These are phyloP conservation scores for Udeniomyces megalosporus DNA, from an alignment of 768 basidiomycete genomes.

Conservation along the genomic window DNA sequence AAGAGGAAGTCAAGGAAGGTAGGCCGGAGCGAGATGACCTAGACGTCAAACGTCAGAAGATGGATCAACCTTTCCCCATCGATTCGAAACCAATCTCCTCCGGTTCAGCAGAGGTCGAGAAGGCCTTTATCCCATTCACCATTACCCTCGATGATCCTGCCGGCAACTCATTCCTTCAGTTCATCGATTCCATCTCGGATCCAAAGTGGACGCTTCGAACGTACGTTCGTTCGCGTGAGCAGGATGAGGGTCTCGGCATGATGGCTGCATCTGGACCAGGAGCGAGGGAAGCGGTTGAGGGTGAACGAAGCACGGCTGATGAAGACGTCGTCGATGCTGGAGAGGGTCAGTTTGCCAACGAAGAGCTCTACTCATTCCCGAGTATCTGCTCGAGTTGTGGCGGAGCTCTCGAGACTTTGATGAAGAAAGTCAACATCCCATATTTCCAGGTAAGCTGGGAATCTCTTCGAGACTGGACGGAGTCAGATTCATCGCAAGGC, in stretches of 20 bases:
- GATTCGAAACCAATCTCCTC: neutral
- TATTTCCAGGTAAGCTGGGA: slow-evolving; percentile 67
- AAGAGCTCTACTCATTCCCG: slow-evolving; percentile 78
- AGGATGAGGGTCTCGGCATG: slow-evolving; percentile 66
- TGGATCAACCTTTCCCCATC: slow-evolving; percentile 1
- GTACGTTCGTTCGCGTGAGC: slow-evolving; percentile 60
- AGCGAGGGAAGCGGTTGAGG: slow-evolving; percentile 12
- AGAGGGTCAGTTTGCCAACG: slow-evolving; percentile 30
- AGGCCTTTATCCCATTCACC: slow-evolving; percentile 57
- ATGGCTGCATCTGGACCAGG: slow-evolving; percentile 29
- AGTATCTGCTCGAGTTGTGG: slow-evolving; percentile 81
- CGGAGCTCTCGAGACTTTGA: slow-evolving; percentile 61
- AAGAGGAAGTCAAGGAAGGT: slow-evolving; percentile 16
- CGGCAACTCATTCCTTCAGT: slow-evolving; percentile 94
- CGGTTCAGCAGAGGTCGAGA: neutral
- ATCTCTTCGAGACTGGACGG: neutral
- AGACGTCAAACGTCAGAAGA: slow-evolving; percentile 10
- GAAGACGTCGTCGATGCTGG: slow-evolving; percentile 17
- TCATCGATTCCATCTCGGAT: slow-evolving; percentile 67
- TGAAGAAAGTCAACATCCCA: slow-evolving; percentile 93
- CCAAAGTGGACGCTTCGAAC: slow-evolving; percentile 81
- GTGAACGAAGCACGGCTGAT: slow-evolving; percentile 7
- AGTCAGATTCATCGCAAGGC: neutral
- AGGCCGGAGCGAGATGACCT: slow-evolving; percentile 30
- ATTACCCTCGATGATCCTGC: slow-evolving; percentile 78